Base-by-base conservation (phyloP, 495 filamentous ascomycete genomes). In the Oidiodendron maius region DNA sequence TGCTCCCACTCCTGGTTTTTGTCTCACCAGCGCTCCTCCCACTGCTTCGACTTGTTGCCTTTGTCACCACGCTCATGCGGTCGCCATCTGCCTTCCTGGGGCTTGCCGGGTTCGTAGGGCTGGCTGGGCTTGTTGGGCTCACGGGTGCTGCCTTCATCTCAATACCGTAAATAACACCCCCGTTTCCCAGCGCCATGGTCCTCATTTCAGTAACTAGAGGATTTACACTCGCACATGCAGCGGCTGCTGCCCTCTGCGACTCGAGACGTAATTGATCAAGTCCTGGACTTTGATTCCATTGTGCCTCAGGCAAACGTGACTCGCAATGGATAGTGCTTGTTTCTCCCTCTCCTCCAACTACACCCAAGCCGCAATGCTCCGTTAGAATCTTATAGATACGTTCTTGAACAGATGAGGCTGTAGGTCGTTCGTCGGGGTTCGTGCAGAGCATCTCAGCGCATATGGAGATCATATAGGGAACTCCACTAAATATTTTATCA, bases 401-500 rank as follows among this genome's bases (percentile, higher is more conserved):
- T n/a, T 63, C 61, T 51, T 72, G 64, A 4, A 77, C 70, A 37
- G 72, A 63, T 24, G 57, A 48, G 3, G 71, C 72, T 0, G 61
- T 63, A 5, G 71, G 74, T 18, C 75, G 57, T 13, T 75, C 67
- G 2, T 64, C 61, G 0, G 75, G 72, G 17, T 67, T 47, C n/a
- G 53, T 51, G 11, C 64, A 51, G 9, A 77, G 52, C 74, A 78
- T 78, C 5, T 60, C 58, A 24, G 62, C 59, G 5, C 73, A 62
- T 5, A 77, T 56, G 24, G 65, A 59, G 8, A 78, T 53, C 57
- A 76, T 70, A n/a, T 68, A 68, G 2, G 49, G 56, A 12, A 77
- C 51, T 17, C 71, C 74, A n/a, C 61, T 58, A 46, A 75, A 76
- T 9, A 71, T 44, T 8, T 54, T 57, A 35, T 87, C 82, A 38